Conservation (phyloP, 2,329 filamentous ascomycete species). For the Aspergillus sp. region DNA sequence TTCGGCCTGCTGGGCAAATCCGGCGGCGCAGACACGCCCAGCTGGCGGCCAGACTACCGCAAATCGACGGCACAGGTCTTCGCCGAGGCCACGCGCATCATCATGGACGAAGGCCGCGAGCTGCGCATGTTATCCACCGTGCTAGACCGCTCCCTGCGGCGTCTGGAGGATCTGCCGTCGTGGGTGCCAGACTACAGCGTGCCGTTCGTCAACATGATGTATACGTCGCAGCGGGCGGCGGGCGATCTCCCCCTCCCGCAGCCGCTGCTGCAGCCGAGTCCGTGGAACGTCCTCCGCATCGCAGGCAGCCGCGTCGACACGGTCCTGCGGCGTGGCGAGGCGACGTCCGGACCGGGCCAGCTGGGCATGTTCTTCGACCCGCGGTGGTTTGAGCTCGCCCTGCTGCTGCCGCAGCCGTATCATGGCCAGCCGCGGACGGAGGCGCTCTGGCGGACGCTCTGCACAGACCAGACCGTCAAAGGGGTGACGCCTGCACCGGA, state of each 20-base stretch:
- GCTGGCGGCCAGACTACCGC: constrained; percentile 3
- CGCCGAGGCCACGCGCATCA: not conserved
- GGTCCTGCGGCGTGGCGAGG: not conserved
- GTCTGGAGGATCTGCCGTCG: not conserved
- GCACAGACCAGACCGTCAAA: constrained; percentile 1
- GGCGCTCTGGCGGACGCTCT: constrained; percentile 6
- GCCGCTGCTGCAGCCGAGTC: not conserved
- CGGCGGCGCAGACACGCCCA: not conserved
- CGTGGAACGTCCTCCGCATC: constrained; percentile 1
- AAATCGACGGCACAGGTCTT: constrained; percentile 1
- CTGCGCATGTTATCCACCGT: constrained; percentile 3
- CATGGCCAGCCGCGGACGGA: constrained; percentile 1
- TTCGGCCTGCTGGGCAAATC: not conserved
- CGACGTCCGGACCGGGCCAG: constrained; percentile 1
- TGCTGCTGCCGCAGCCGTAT: constrained; percentile 5
- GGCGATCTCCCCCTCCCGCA: not conserved
- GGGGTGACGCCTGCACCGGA: not conserved
- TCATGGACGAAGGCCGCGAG: constrained; percentile 1
- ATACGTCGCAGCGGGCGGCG: not conserved
- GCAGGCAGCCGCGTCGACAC: not conserved
- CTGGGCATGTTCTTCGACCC: constrained; percentile 4
- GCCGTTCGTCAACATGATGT: constrained; percentile 4
- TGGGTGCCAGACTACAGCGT: constrained; percentile 7
- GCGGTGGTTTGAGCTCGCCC: constrained; percentile 3
- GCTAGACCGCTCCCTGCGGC: not conserved